phyloP scores from a whole-genome alignment of 2,329 filamentous ascomycete genomes.

The Colletotrichum lupini region DNA sequence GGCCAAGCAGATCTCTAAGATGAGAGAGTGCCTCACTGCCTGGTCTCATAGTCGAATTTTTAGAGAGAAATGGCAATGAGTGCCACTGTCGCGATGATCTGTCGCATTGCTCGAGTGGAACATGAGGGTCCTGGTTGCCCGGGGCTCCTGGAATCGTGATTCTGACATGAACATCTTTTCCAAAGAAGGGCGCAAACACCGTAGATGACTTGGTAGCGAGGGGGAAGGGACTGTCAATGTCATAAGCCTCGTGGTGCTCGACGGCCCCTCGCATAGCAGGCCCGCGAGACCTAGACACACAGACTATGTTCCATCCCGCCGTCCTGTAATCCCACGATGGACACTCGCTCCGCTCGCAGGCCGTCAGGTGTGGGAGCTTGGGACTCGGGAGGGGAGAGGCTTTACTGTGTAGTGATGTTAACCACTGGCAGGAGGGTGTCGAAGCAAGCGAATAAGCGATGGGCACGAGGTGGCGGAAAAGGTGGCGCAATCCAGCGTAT shows the following conservation, averaged over 20 bases:
- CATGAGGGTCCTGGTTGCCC: neutral
- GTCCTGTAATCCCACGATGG: constrained; percentile 16
- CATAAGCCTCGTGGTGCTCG: neutral
- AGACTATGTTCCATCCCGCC: constrained; percentile 6
- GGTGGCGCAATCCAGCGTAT: constrained; percentile 4
- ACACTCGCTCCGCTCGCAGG: neutral
- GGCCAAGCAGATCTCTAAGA: neutral
- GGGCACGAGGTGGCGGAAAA: neutral
- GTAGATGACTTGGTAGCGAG: neutral
- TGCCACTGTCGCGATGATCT: neutral
- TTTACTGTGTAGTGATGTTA: neutral
- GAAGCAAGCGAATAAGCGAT: constrained; percentile 14
- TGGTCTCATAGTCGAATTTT: neutral
- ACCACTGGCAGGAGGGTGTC: constrained; percentile 18
- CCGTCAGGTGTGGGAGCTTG: too few species aligned
- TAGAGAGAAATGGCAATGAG: constrained; percentile 8
- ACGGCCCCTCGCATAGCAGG: neutral
- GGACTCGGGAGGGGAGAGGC: neutral
- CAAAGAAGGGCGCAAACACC: neutral
- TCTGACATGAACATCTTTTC: constrained; percentile 5
- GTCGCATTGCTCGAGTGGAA: neutral
- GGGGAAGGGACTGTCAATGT: neutral
- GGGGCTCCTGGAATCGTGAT: neutral
- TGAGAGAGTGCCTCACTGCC: neutral
- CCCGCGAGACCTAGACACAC: neutral